Evolutionary conservation across 176 grass and related monocot genomes (phyloP).

Genomic region (Microstegium vimineum): DNA sequence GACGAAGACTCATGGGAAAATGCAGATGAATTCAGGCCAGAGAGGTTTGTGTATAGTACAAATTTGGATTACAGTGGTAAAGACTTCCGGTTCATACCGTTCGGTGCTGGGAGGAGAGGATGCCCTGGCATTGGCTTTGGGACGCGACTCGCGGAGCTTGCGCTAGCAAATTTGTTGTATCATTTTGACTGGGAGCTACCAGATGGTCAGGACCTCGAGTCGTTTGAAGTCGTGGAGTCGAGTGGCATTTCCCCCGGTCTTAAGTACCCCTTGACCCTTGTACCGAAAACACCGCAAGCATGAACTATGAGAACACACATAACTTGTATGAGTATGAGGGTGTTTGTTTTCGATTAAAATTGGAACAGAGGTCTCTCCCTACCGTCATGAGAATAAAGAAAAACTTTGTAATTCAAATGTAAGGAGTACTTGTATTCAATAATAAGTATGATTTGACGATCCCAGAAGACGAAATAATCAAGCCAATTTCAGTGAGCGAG

Average conservation of each 20-base stretch:
- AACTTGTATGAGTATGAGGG: no score
- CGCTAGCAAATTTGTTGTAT: no score
- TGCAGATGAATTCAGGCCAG: constrained; percentile 19
- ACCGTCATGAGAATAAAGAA: neutral
- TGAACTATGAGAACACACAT: neutral
- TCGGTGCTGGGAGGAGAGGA: constrained; percentile 40
- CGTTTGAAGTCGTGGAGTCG: no score
- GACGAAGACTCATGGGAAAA: constrained; percentile 35
- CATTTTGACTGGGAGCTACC: no score
- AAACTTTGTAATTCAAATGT: neutral
- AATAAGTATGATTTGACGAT: neutral
- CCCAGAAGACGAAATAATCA: no score
- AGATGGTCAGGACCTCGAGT: no score
- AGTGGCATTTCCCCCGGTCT: no score
- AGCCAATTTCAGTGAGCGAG: no score
- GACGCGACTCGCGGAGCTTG: no score
- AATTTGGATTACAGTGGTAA: neutral
- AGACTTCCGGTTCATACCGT: constrained; percentile 32
- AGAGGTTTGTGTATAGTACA: constrained; percentile 21
- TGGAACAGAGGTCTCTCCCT: no score
- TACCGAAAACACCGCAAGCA: neutral
- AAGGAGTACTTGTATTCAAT: neutral
- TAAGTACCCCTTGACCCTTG: no score
- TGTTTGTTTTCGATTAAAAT: neutral
- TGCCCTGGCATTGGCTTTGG: no score